Base-by-base conservation (phyloP, 2,329 filamentous ascomycete genomes). In the Tolypocladium pustulatum region DNA sequence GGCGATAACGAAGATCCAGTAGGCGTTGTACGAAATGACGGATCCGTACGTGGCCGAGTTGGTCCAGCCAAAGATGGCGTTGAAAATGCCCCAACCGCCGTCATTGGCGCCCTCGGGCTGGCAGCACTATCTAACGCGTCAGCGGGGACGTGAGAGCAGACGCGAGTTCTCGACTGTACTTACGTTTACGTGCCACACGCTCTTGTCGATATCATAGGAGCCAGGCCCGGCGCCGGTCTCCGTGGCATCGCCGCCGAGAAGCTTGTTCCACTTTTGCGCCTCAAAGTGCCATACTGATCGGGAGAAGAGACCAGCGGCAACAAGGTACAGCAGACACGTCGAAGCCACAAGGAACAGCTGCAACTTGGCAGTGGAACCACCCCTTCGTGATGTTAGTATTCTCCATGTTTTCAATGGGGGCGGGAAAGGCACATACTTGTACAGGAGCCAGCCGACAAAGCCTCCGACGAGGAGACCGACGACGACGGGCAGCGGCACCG, bases 11-110 rank as follows among this genome's bases (percentile, higher is more conserved):
- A 77, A 78, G 56, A 94, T 73, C 91, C 91, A 96, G 76, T 96
- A 96, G 20, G 93, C 60, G 69, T 94, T 95, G 76, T 96, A 96
- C 1, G 88, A 86, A 62, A 96, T 85, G 63, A 96, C 88, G 1
- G 89, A 92, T 56, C 91, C 90, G 66, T 93, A 91, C 1, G 91
- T 95, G 6, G 89, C 91, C 15, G 88, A 90, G 75, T 96, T 96
- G 61, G 85, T 83, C 91, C 91, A 96, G 60, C 91, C 91, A 13
- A 96, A 78, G 57, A 96, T 79, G 60, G 89, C 85, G 66, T 95
- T 93, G 78, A 96, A 91, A 64, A 96, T 85, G 58, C 89, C 90
- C 91, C 90, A 96, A 52, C 88, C 89, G 41, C 87, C 85, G 54
- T 87, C 87, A 34, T 88, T 87, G 62, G 90, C 86, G 43, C 86